Conservation (phyloP, 2,329 filamentous ascomycete species). For the Dryadomyces sulphureus region DNA sequence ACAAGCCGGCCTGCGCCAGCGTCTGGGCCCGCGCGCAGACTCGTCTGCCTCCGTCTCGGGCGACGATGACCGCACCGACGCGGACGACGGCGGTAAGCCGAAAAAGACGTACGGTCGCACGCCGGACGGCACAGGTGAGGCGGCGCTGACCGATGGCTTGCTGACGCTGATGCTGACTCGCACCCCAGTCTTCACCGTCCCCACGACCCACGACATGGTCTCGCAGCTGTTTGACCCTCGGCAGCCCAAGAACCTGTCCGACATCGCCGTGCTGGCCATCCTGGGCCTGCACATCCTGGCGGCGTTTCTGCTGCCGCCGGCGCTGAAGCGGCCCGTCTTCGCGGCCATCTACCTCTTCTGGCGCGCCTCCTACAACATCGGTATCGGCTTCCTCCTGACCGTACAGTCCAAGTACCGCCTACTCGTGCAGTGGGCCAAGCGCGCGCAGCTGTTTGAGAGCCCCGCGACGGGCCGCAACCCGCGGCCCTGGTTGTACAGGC, state of each 20-base stretch:
- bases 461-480: slow-evolving; percentile 70
- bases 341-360: slow-evolving; percentile 80
- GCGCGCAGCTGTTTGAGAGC: slow-evolving; percentile 73
- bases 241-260: slow-evolving; percentile 88
- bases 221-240: slow-evolving; percentile 89
- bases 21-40: background rate
- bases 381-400: slow-evolving; percentile 79
- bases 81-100: slow-evolving; percentile 13
- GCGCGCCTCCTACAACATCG: slow-evolving; percentile 83
- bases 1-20: slow-evolving; percentile 1
- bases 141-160: slow-evolving; percentile 9
- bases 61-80: background rate
- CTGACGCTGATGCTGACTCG: background rate
- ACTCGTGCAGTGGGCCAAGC: slow-evolving; percentile 75
- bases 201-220: slow-evolving; percentile 97
- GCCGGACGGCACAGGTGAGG: slow-evolving; percentile 74
- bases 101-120: slow-evolving; percentile 85
- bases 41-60: background rate
- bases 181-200: slow-evolving; percentile 74
- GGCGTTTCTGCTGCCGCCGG: slow-evolving; percentile 57
- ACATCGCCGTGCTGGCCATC: slow-evolving; percentile 64
- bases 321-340: slow-evolving; percentile 60
- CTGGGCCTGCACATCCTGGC: slow-evolving; percentile 60
- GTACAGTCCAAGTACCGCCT: slow-evolving; percentile 81
- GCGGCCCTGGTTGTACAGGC: slow-evolving; percentile 63